phyloP scores from a whole-genome alignment of 2,329 filamentous ascomycete species.

The Alternaria angustiovoidea region DNA sequence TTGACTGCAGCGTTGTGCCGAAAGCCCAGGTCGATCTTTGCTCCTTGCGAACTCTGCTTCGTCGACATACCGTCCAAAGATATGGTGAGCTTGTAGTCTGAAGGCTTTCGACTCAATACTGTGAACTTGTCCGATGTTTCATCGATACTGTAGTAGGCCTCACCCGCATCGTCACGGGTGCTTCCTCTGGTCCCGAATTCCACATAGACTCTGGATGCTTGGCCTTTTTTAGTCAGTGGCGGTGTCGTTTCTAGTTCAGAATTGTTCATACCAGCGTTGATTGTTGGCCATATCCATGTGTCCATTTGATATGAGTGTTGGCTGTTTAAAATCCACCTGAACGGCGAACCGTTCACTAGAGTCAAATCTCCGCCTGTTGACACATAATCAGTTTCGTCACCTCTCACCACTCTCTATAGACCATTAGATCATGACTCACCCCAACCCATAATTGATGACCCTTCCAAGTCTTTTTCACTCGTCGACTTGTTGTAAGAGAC shows the following conservation, averaged over 20 bases:
- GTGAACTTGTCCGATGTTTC: constrained; percentile 42
- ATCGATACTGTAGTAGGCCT: constrained; percentile 46
- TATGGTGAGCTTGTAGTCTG: constrained; percentile 44
- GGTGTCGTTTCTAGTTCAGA: background rate
- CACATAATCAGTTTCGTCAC: background rate
- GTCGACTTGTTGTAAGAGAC: background rate
- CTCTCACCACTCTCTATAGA: background rate
- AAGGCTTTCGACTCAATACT: constrained; percentile 42
- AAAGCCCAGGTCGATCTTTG: constrained; percentile 46
- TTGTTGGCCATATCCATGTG: constrained; percentile 48
- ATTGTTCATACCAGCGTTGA: constrained; percentile 33
- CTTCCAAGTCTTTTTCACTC: background rate
- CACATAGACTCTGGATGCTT: constrained; percentile 41
- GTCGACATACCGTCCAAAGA: constrained; percentile 39
- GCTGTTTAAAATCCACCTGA: constrained; percentile 44
- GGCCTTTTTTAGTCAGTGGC: constrained; percentile 22
- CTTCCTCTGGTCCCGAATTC: constrained; percentile 42
- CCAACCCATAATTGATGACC: constrained; percentile 34
- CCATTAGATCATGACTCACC: constrained; percentile 22
- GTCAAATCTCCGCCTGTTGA: constrained; percentile 46
- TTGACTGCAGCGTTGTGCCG: constrained; percentile 47
- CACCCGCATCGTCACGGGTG: constrained; percentile 45
- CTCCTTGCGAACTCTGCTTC: constrained; percentile 43
- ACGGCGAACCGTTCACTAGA: constrained; percentile 53
- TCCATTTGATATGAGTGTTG: constrained; percentile 51